Evolutionary conservation across 2,329 filamentous ascomycete species (phyloP), one percentile per base, ranked within the genome.

Genomic region (Nemania abortiva): DNA sequence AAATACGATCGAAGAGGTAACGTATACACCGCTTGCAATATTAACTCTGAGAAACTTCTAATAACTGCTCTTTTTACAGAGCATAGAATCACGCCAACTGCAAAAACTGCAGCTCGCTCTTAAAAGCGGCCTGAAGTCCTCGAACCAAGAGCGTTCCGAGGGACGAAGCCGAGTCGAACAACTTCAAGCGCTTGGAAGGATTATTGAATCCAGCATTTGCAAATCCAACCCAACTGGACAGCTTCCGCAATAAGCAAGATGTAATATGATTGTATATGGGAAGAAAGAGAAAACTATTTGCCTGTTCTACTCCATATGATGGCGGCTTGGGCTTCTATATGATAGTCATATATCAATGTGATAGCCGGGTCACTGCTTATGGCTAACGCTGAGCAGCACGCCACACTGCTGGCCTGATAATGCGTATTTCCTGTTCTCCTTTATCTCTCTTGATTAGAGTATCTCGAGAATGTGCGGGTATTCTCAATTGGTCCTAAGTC

Each of bases 1-100:
- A 22, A 69, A 72, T n/a, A 73, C 77, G 2, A 71, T 78, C 34
- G 77, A 79, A 71, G 73, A 77, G 65, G 77, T 76, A 39, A 71
- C 62, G 45, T 24, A 31, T 2, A 31, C 31, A 49, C 15, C 27
- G 39, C 29, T 15, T 10, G 18, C 2, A 18, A 20, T 11, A 3
- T 42, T 15, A 13, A 13, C 37, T 15, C 9, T 29, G 11, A 22
- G 6, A 11, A 6, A 15, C 2, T 20, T 52, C 22, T 52, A 29
- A 52, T n/a, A 13, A 27, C 2, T 20, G 2, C 10, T 52, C 13
- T 20, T 27, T 29, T 0, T 49, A 22, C 31, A 70, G 69, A 70
- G 61, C 55, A 60, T 70, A 47, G 62, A 70, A 49, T 39, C 39
- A n/a, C 62, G 69, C 31, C 69, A 70, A 27, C 18, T 65, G 9